These are phyloP conservation scores for Paragyromitra xinjiangensis DNA, from an alignment of 495 filamentous ascomycete genomes.

Conservation along the genomic window DNA sequence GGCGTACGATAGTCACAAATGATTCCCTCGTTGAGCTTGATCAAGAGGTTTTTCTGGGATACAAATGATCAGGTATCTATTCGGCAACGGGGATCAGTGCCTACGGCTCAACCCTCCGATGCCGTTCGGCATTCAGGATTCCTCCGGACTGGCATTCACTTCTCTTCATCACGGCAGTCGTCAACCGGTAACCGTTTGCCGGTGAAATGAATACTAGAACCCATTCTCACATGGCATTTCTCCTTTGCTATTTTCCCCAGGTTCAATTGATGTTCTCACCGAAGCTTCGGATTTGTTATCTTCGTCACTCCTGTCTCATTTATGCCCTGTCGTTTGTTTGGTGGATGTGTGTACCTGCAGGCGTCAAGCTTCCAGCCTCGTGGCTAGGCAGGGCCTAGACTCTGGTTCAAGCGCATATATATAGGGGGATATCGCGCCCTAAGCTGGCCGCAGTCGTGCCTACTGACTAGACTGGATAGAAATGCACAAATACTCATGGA, in stretches of 20 bases:
- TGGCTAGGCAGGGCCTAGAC: conserved; percentile 13
- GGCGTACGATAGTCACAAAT: too few relatives aligned
- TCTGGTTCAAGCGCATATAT: conserved; percentile 1
- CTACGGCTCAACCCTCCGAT: background rate
- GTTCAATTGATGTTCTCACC: background rate
- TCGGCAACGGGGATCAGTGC: background rate
- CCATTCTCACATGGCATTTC: background rate
- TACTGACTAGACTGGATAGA: conserved; percentile 4
- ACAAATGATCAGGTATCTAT: background rate
- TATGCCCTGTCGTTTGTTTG: conserved; percentile 6
- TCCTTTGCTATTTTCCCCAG: background rate
- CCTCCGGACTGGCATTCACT: background rate
- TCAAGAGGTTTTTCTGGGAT: background rate
- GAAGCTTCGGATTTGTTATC: background rate
- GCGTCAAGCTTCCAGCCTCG: conserved; percentile 11
- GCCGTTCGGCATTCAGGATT: background rate
- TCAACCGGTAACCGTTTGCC: background rate
- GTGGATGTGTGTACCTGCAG: conserved; percentile 26
- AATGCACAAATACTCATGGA: background rate
- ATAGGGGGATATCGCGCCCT: conserved; percentile 6
- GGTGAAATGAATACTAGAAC: background rate
- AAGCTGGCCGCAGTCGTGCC: background rate
- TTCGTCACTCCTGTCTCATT: background rate
- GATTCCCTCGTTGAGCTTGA: too few relatives aligned
- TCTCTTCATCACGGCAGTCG: too few relatives aligned